These are phyloP conservation scores for Aethionema arabicum DNA, from an alignment of 345 rosid species.

Conservation along the genomic window DNA sequence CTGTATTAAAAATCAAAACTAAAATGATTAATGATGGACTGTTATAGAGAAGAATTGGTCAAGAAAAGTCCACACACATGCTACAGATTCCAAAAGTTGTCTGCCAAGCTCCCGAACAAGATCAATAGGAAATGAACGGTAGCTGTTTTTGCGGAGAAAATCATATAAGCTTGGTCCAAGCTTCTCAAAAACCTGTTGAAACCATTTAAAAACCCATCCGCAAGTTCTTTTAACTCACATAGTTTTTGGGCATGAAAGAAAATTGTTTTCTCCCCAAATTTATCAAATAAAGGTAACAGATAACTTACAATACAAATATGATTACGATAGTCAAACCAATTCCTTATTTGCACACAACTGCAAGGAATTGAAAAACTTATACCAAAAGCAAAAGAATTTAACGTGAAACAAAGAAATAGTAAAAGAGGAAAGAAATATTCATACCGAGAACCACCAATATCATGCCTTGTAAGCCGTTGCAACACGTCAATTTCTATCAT, in stretches of 20 bases:
- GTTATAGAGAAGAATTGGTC: slow-evolving; percentile 48
- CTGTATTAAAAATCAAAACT: slow-evolving; percentile 5
- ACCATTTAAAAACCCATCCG: slow-evolving; percentile 82
- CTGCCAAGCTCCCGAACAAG: slow-evolving; percentile 99
- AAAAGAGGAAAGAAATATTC: slow-evolving; percentile 30
- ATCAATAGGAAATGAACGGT: slow-evolving; percentile 97
- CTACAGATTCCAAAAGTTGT: slow-evolving; percentile 99
- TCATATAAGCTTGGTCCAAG: slow-evolving; percentile 99
- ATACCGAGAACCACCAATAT: slow-evolving; percentile 69
- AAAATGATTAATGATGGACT: slow-evolving; percentile 34
- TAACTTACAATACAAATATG: slow-evolving; percentile 99
- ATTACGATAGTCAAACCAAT: slow-evolving; percentile 99
- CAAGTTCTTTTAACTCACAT: slow-evolving; percentile 74
- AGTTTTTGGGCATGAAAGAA: slow-evolving; percentile 37
- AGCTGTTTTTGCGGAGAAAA: slow-evolving; percentile 98
- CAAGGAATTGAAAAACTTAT: slow-evolving; percentile 79
- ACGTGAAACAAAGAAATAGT: slow-evolving; percentile 17
- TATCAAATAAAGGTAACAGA: slow-evolving; percentile 56
- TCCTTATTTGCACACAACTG: slow-evolving; percentile 99
- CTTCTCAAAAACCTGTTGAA: slow-evolving; percentile 99
- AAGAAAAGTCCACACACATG: slow-evolving; percentile 93
- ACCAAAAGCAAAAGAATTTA: slow-evolving; percentile 43
- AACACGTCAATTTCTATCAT: slow-evolving; percentile 80
- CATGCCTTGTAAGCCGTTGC: slow-evolving; percentile 81
- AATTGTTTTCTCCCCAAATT: slow-evolving; percentile 42